Conservation (phyloP, 306 rosid genomes). For the Vigna angularis region DNA sequence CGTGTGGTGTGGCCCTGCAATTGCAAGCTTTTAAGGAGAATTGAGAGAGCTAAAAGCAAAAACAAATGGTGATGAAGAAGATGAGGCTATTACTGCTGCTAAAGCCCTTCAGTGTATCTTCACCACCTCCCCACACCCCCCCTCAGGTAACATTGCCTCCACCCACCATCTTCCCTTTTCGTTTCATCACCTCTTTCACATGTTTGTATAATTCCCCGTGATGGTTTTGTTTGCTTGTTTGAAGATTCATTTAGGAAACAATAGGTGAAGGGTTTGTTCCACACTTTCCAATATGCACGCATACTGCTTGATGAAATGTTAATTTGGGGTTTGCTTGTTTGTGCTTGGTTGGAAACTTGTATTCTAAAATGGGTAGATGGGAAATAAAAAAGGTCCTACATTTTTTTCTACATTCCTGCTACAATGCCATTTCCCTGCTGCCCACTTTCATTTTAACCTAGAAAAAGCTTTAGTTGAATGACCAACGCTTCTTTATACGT, state of each 20-base stretch:
- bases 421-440: not conserved
- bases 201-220: not conserved
- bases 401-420: not conserved
- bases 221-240: slow-evolving; percentile 7
- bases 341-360: not conserved
- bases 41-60: slow-evolving; percentile 1
- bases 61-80: slow-evolving; percentile 60
- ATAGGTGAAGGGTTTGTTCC: not conserved
- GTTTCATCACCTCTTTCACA: not conserved
- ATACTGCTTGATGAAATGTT: slow-evolving; percentile 58
- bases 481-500: slow-evolving; percentile 3
- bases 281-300: slow-evolving; percentile 44
- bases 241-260: not conserved
- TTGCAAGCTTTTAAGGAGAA: slow-evolving; percentile 7
- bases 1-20: not conserved
- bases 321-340: slow-evolving; percentile 27
- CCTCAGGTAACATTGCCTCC: slow-evolving; percentile 59
- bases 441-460: not conserved
- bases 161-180: not conserved
- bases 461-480: not conserved
- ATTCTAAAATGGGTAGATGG: slow-evolving; percentile 14
- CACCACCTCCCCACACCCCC: slow-evolving; percentile 59
- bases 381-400: not conserved
- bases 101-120: slow-evolving; percentile 62
- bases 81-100: slow-evolving; percentile 67